Conservation (phyloP, 805 yeast genomes). For the Ogataea pignaliae region DNA sequence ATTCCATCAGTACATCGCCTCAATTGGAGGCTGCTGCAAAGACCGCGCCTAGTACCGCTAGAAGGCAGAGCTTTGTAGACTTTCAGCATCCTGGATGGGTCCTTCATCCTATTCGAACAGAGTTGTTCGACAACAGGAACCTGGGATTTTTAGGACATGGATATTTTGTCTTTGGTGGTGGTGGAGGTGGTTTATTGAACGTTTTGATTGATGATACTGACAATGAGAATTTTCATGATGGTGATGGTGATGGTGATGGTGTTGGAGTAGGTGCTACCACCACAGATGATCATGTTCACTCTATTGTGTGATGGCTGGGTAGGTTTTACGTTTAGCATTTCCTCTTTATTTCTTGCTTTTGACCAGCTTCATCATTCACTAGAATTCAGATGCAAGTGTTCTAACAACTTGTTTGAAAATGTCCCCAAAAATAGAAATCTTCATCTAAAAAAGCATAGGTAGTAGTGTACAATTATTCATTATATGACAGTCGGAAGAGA, state of each 20-base stretch:
- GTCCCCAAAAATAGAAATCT: no score
- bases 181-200: conserved; percentile 15
- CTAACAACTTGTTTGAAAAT: no score
- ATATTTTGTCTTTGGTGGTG: conserved; percentile 20
- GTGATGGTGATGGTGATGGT: conserved; percentile 1
- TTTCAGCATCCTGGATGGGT: conserved; percentile 8
- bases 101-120: conserved; percentile 8
- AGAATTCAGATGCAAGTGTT: no score
- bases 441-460: no score
- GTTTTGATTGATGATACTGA: conserved; percentile 9
- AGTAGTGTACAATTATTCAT: no score
- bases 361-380: no score
- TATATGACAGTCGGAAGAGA: no score
- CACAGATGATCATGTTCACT: no score
- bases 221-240: not conserved
- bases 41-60: not conserved
- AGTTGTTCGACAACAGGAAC: conserved; percentile 3
- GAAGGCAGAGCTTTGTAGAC: conserved; percentile 14
- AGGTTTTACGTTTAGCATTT: no score
- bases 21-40: not conserved
- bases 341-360: no score
- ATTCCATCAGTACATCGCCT: not conserved
- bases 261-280: not conserved
- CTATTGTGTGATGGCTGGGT: no score
- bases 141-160: conserved; percentile 15